A percentile compares a stretch with the other conserved stretches of the same genome.
Evolutionary conservation across 164 flowering plant species (phyloP).

Genomic region (Buxus sempervirens): DNA sequence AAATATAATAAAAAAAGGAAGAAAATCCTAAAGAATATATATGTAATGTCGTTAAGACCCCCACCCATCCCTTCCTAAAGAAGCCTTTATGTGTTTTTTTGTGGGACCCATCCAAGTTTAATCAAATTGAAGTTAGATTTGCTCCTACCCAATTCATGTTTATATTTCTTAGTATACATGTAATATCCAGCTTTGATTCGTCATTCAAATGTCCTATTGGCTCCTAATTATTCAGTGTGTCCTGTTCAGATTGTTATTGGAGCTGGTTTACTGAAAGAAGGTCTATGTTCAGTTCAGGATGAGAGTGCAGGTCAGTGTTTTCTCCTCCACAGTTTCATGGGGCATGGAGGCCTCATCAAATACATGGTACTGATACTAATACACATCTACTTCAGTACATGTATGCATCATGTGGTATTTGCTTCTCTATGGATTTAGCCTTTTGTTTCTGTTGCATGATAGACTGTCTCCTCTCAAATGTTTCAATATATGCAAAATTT

Average conservation of each 20-base stretch:
- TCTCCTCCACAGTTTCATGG: neutral
- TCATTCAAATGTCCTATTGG: neutral
- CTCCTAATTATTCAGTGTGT: constrained; percentile 14
- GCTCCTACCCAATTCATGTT: too few species aligned
- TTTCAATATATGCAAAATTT: too few species aligned
- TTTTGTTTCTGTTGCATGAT: too few species aligned
- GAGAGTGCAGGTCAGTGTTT: constrained; percentile 81
- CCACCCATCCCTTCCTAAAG: too few species aligned
- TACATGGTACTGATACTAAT: neutral
- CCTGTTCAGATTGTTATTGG: constrained; percentile 57
- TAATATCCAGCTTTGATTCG: neutral
- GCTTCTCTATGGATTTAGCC: neutral
- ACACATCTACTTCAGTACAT: neutral
- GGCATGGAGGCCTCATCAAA: neutral
- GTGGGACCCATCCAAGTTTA: too few species aligned
- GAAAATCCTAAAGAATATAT: too few species aligned
- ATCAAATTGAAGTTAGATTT: too few species aligned
- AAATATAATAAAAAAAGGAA: too few species aligned
- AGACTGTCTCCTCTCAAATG: too few species aligned
- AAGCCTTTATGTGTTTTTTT: too few species aligned
- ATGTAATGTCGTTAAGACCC: too few species aligned
- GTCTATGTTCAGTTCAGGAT: constrained; percentile 89
- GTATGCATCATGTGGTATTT: neutral
- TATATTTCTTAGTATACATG: too few species aligned
- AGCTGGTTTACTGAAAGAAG: constrained; percentile 76